Percentiles rank a stretch among this genome's conserved stretches.
Evolutionary conservation across 495 filamentous ascomycete genomes (phyloP).

Genomic region (Corynascus novoguineensis): DNA sequence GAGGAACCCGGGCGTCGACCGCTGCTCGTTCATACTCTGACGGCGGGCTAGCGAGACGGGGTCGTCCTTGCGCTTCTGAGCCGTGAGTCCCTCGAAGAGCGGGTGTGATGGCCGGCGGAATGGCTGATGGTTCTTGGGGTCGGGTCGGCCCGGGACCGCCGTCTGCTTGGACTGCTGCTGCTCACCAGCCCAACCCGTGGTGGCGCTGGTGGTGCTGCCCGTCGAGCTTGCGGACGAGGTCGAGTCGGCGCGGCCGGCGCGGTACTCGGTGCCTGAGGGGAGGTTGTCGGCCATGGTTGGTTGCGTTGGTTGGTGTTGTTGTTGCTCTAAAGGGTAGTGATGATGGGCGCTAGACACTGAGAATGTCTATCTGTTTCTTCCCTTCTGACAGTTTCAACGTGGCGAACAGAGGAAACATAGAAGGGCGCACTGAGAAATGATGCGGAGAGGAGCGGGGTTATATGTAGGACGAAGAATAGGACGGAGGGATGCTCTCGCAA

Average conservation of each 20-base stretch:
- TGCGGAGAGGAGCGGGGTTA: conserved; percentile 10
- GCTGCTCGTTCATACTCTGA: conserved; percentile 43
- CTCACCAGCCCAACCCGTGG: background rate
- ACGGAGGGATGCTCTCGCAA: background rate
- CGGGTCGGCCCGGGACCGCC: background rate
- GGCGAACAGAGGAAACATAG: no score
- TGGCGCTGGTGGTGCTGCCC: background rate
- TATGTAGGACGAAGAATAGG: conserved; percentile 9
- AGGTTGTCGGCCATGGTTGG: conserved; percentile 17
- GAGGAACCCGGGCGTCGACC: conserved; percentile 37
- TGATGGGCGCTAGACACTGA: background rate
- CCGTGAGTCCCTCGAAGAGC: conserved; percentile 40
- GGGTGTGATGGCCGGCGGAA: conserved; percentile 24
- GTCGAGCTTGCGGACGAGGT: conserved; percentile 25
- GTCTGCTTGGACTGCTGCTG: background rate
- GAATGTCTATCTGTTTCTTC: no score
- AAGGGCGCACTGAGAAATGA: background rate
- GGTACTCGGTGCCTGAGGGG: conserved; percentile 14
- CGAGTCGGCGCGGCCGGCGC: conserved; percentile 28
- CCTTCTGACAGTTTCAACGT: no score
- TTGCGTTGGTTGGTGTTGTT: background rate
- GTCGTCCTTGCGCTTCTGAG: conserved; percentile 40
- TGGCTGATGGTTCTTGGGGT: no score
- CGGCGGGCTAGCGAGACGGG: conserved; percentile 36
- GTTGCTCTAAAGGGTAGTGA: background rate